phyloP scores from a whole-genome alignment of 1,284 basidiomycete genomes.

The Amylostereum areolatum region DNA sequence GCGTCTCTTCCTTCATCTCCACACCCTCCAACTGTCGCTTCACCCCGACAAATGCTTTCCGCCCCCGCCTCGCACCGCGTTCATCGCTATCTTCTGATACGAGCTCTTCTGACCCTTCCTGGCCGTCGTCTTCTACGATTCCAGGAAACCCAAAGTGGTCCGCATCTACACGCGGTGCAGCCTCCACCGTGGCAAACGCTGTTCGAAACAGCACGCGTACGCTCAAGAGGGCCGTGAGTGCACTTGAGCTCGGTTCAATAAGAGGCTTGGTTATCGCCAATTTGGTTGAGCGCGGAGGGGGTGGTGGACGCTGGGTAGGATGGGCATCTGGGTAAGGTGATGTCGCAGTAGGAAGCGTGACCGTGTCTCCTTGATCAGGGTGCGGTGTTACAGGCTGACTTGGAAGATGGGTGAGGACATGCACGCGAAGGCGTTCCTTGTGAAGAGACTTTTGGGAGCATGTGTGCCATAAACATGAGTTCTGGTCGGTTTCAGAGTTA shows the following conservation, averaged over 20 bases:
- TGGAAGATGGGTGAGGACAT: slow-evolving; percentile 71
- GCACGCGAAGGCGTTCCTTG: slow-evolving; percentile 48
- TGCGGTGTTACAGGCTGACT: slow-evolving; percentile 46
- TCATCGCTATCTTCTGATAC: slow-evolving; percentile 36
- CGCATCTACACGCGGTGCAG: slow-evolving; percentile 66
- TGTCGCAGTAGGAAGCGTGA: slow-evolving; percentile 51
- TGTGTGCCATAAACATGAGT: slow-evolving; percentile 60
- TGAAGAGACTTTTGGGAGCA: slow-evolving; percentile 45
- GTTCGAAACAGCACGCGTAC: slow-evolving; percentile 71
- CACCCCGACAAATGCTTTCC: slow-evolving; percentile 62
- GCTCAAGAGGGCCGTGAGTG: slow-evolving; percentile 69
- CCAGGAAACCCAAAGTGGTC: slow-evolving; percentile 83
- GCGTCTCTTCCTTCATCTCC: slow-evolving; percentile 58
- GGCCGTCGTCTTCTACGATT: slow-evolving; percentile 59
- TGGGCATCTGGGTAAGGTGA: slow-evolving; percentile 50
- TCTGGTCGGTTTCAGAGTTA: slow-evolving; percentile 34
- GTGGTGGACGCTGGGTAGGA: slow-evolving; percentile 57
- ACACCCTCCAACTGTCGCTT: slow-evolving; percentile 58
- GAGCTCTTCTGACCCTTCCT: slow-evolving; percentile 49
- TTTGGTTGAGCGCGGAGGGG: slow-evolving; percentile 53
- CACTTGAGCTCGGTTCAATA: slow-evolving; percentile 62
- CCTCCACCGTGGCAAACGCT: slow-evolving; percentile 63
- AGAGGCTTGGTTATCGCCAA: slow-evolving; percentile 52
- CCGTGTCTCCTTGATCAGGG: slow-evolving; percentile 60
- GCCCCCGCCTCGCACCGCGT: slow-evolving; percentile 62